Percentiles rank a stretch among this genome's conserved stretches.
Evolutionary conservation across 495 filamentous ascomycete species (phyloP).

Genomic region (Annulohypoxylon maeteangense): DNA sequence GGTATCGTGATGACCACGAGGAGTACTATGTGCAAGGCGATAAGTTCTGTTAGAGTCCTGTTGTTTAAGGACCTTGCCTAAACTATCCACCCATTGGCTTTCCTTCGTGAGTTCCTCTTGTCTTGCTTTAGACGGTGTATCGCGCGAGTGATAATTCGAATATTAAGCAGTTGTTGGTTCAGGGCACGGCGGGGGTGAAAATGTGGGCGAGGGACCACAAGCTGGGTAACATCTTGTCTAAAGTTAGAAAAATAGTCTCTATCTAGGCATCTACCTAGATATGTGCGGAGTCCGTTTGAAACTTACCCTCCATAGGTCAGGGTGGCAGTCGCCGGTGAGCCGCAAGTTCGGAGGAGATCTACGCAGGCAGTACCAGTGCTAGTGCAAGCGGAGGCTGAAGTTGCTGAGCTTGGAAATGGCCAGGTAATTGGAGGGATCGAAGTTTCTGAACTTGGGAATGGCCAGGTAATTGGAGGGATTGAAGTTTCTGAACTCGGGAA

Average conservation of each 20-base stretch:
- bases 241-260: neutral
- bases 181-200: constrained; percentile 41
- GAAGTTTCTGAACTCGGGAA: constrained; percentile 4
- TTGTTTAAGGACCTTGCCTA: no score
- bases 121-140: neutral
- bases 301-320: constrained; percentile 45
- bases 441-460: neutral
- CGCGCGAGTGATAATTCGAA: neutral
- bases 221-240: constrained; percentile 40
- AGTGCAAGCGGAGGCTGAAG: constrained; percentile 26
- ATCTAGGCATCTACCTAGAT: no score
- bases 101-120: neutral
- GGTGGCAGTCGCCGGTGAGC: constrained; percentile 41
- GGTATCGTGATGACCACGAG: neutral
- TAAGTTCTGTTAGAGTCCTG: no score
- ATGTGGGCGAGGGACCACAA: constrained; percentile 40
- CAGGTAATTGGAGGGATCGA: neutral
- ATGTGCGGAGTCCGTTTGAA: neutral
- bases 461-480: neutral
- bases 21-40: no score
- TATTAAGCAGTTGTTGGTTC: neutral
- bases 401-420: neutral
- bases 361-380: constrained; percentile 41
- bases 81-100: neutral
- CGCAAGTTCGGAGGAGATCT: constrained; percentile 39